A percentile compares a stretch with the other conserved stretches of the same genome.
Conservation (phyloP, 78 protist genomes). For the Chrysochromulina tobinii region DNA sequence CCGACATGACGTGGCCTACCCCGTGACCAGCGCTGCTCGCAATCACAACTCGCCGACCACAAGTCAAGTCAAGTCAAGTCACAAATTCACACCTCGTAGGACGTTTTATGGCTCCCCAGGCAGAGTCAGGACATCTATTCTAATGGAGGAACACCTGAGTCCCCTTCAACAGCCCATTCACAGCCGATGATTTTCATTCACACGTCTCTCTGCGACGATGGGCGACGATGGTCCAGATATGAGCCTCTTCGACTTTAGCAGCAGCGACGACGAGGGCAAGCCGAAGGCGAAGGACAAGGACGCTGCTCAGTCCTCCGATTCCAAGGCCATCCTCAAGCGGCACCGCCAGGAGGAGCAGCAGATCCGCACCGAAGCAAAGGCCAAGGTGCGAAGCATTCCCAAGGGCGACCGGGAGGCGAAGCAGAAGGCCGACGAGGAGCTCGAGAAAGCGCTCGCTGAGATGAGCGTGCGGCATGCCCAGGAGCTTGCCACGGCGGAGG, state of each 20-base stretch:
- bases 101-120: too few species aligned
- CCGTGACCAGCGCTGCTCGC: too few species aligned
- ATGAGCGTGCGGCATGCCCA: neutral
- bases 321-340: neutral
- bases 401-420: neutral
- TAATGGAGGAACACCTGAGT: too few species aligned
- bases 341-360: slow-evolving; percentile 19
- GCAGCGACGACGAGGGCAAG: neutral
- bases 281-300: neutral
- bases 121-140: too few species aligned
- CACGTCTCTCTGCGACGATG: neutral
- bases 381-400: neutral
- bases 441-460: neutral
- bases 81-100: too few species aligned
- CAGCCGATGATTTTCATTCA: too few species aligned
- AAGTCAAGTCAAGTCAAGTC: too few species aligned
- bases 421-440: neutral
- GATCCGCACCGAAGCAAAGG: neutral
- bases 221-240: neutral
- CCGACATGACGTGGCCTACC: too few species aligned
- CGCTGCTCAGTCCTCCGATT: neutral
- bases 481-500: neutral
- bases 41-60: too few species aligned
- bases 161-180: too few species aligned
- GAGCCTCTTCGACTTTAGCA: neutral